Evolutionary conservation across 305 asterid species (phyloP).

Genomic region (Fraxinus paxiana): DNA sequence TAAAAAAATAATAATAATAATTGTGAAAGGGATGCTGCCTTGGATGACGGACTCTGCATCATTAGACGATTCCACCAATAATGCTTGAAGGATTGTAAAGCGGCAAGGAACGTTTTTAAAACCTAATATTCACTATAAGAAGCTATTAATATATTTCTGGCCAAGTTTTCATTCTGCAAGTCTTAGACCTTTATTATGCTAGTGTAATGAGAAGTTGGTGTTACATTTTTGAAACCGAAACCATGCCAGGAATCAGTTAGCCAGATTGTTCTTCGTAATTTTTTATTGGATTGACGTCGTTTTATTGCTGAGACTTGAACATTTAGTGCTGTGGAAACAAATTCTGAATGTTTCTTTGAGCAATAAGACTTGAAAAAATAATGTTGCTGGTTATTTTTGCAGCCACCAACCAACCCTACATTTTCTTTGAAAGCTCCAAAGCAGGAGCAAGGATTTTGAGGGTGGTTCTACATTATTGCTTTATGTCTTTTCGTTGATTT

Average conservation of each 20-base stretch:
- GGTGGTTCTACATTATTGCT: neutral
- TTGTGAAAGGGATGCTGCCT: neutral
- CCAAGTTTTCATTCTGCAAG: neutral
- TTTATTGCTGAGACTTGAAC: neutral
- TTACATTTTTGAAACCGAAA: neutral
- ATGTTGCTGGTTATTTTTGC: neutral
- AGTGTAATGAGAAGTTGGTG: neutral
- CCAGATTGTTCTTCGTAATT: neutral
- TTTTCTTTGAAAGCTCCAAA: conserved; percentile 9
- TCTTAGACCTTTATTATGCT: neutral
- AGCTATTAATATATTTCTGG: neutral
- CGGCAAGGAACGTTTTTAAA: neutral
- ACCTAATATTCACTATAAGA: neutral
- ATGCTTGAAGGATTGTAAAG: neutral
- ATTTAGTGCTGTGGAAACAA: neutral
- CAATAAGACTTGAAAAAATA: neutral
- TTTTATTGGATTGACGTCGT: neutral
- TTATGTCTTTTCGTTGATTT: neutral
- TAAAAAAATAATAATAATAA: neutral
- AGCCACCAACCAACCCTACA: conserved; percentile 10
- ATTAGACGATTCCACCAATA: neutral
- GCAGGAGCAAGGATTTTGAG: conserved; percentile 8
- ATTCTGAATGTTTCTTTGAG: neutral
- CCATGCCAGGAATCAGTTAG: neutral
- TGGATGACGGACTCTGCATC: neutral